phyloP scores from a whole-genome alignment of 2,329 filamentous ascomycete species.

The Monosporascus sp. region DNA sequence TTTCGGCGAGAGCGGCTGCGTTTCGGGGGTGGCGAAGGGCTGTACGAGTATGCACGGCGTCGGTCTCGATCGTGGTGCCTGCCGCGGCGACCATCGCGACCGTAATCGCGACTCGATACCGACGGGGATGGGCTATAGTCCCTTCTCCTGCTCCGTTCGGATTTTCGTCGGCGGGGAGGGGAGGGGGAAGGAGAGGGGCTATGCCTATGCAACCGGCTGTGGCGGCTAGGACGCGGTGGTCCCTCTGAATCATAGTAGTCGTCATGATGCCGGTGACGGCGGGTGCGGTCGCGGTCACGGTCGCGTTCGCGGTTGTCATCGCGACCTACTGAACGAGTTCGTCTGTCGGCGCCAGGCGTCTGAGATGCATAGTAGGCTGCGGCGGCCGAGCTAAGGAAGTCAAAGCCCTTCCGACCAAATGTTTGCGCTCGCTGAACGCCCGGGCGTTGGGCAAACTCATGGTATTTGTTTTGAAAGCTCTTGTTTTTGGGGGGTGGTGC shows the following conservation, averaged over 20 bases:
- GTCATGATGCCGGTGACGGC: not conserved
- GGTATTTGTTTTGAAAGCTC: constrained; percentile 5
- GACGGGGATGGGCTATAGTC: constrained; percentile 4
- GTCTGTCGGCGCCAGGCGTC: constrained; percentile 5
- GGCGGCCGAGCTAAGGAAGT: constrained; percentile 23
- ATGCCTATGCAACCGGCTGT: constrained; percentile 14
- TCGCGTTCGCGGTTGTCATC: constrained; percentile 10
- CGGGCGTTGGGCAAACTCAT: constrained; percentile 16
- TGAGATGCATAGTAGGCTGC: constrained; percentile 24
- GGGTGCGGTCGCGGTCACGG: not conserved
- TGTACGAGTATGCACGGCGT: constrained; percentile 4
- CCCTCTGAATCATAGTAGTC: constrained; percentile 5
- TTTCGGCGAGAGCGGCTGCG: not conserved
- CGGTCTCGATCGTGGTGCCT: constrained; percentile 2
- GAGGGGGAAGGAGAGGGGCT: constrained; percentile 17
- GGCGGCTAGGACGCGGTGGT: constrained; percentile 9
- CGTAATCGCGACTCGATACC: constrained; percentile 8
- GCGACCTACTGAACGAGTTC: constrained; percentile 16
- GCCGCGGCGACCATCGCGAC: constrained; percentile 4
- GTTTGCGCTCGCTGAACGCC: constrained; percentile 20
- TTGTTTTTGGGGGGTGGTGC: constrained; percentile 7
- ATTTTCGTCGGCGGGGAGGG: constrained; percentile 9
- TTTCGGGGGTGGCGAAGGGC: constrained; percentile 5
- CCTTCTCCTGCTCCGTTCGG: constrained; percentile 10
- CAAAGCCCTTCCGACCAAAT: constrained; percentile 21